Evolutionary conservation across 768 basidiomycete species (phyloP), one percentile per base, ranked within the genome.

Genomic region (Leucogyrophana mollusca): DNA sequence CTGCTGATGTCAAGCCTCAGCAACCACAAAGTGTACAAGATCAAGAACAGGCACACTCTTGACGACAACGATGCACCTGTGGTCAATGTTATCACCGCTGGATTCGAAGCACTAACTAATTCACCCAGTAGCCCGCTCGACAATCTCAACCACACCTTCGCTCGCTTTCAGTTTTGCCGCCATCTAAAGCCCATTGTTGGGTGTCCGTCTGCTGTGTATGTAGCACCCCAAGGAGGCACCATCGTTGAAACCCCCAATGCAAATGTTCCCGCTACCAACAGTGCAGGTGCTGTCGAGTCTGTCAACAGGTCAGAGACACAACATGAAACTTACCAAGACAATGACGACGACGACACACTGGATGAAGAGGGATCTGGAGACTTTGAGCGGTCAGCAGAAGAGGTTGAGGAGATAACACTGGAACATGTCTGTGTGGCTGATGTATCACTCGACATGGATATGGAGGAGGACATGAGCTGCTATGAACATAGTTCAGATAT

Each of bases 91-190:
- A 53, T 33, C n/a, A 33, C 32, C 32, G n/a, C 32, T 9, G 9
- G 63, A 13, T 27, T 62, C 5, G 9, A 50, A 9, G 32, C 34
- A 4, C 56, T 68, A 1, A 27, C 25, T 1, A 40, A 42, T 4
- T 50, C 44, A 13, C 5, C 43, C 3, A 51, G 42, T 16, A 56
- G 42, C 14, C 61, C 63, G 0, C 40, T 69, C 0, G 0, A 22
- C 0, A 60, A 67, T 8, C 67, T 56, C 50, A 69, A 68, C 47
- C 21, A 43, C 6, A 34, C 47, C 4, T 60, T 67, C 25, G 0
- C 11, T 2, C 37, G 37, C 5, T 46, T 62, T 8, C 57, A 56
- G 32, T 27, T 37, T 17, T 50, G 60, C 1, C 43, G 51, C 7
- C 39, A 35, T 11, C 40, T 53, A 2, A 17, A 4, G 7, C 52